phyloP scores from a whole-genome alignment of 306 rosid species.

The Cyclanthera cordifolia region DNA sequence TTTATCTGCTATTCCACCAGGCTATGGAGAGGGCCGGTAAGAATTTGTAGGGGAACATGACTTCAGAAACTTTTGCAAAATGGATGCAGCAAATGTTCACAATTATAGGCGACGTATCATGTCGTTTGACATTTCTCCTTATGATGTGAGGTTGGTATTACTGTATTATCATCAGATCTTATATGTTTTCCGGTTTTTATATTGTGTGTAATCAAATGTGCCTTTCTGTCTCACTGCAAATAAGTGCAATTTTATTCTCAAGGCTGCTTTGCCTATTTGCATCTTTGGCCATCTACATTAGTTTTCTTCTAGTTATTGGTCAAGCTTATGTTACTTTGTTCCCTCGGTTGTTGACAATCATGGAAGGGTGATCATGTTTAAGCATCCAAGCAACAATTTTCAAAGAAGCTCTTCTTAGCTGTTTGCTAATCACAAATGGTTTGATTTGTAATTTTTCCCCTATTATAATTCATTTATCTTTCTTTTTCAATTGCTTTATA shows the following conservation, averaged over 20 bases:
- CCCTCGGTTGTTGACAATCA: not conserved
- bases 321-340: not conserved
- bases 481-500: not conserved
- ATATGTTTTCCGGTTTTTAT: slow-evolving; percentile 4
- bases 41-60: slow-evolving; percentile 76
- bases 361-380: not conserved
- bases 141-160: slow-evolving; percentile 76
- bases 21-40: slow-evolving; percentile 65
- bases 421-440: slow-evolving; percentile 45
- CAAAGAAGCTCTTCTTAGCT: slow-evolving; percentile 57
- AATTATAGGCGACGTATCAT: slow-evolving; percentile 54
- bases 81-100: slow-evolving; percentile 93
- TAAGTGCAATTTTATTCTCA: not conserved
- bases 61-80: slow-evolving; percentile 89
- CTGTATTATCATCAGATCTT: slow-evolving; percentile 47
- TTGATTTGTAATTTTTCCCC: slow-evolving; percentile 17
- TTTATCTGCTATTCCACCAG: slow-evolving; percentile 31
- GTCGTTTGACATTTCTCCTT: slow-evolving; percentile 44
- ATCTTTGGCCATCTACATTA: slow-evolving; percentile 2
- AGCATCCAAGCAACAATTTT: slow-evolving; percentile 51
- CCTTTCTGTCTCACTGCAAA: not conserved
- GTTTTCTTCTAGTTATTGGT: not conserved
- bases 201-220: not conserved
- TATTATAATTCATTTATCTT: not conserved
- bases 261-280: not conserved